Conservation (phyloP, 1,139 yeast genomes). For the Arxiozyma telluris region DNA sequence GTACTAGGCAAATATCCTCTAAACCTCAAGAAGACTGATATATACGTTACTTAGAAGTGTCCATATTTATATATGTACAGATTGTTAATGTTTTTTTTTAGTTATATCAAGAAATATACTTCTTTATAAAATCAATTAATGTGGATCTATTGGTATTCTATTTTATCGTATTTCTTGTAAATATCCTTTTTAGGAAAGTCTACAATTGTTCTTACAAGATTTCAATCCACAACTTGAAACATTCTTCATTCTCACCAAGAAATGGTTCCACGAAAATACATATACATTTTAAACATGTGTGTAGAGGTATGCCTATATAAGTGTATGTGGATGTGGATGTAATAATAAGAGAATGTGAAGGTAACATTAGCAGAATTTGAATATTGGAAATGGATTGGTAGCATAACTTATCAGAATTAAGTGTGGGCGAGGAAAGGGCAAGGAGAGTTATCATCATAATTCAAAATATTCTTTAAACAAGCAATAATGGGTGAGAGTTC, state of each 20-base stretch:
- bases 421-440: not conserved
- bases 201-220: not conserved
- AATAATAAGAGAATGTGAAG: not conserved
- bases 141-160: not conserved
- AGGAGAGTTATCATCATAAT: too few relatives aligned
- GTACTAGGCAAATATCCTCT: not conserved
- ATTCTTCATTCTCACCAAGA: not conserved
- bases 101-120: not conserved
- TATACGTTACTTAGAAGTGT: too few relatives aligned
- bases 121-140: too few relatives aligned
- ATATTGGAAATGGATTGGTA: not conserved
- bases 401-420: not conserved
- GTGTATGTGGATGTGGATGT: too few relatives aligned
- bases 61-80: too few relatives aligned
- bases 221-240: not conserved
- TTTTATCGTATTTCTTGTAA: conserved; percentile 2
- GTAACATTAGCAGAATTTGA: not conserved
- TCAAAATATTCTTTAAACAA: too few relatives aligned
- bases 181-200: conserved; percentile 5
- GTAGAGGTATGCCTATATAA: too few relatives aligned
- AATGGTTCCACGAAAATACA: not conserved
- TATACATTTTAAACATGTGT: too few relatives aligned
- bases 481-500: not conserved
- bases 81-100: not conserved
- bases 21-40: not conserved